A percentile compares a stretch with the other conserved stretches of the same genome.
Evolutionary conservation across 2,329 filamentous ascomycete species (phyloP).

Genomic region (Gnomoniopsis smithogilvyi): DNA sequence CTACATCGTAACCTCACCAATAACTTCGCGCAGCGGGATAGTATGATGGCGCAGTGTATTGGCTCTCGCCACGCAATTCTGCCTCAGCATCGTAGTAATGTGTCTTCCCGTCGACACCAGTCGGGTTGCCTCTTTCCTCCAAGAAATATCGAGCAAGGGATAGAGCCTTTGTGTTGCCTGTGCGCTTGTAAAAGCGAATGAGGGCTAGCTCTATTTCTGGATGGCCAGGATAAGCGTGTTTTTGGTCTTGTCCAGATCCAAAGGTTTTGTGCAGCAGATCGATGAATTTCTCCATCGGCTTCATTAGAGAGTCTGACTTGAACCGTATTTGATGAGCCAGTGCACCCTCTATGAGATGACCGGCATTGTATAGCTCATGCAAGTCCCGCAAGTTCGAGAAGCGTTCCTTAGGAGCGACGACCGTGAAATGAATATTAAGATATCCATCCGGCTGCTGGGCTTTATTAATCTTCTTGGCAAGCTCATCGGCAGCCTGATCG

Average conservation of each 20-base stretch:
- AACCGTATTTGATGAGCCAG: constrained; percentile 52
- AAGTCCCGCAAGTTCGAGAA: constrained; percentile 59
- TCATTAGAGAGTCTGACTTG: constrained; percentile 46
- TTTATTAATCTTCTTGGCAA: constrained; percentile 52
- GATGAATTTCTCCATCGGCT: constrained; percentile 53
- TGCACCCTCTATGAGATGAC: constrained; percentile 59
- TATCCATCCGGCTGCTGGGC: constrained; percentile 61
- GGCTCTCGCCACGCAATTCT: constrained; percentile 44
- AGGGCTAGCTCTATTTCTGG: constrained; percentile 49
- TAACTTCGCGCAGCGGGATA: constrained; percentile 37
- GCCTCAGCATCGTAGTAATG: constrained; percentile 54
- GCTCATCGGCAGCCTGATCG: constrained; percentile 47
- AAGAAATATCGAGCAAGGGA: constrained; percentile 54
- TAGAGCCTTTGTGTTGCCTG: constrained; percentile 32
- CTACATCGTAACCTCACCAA: constrained; percentile 31
- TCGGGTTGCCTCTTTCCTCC: constrained; percentile 51
- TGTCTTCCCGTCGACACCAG: constrained; percentile 38
- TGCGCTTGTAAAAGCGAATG: constrained; percentile 33
- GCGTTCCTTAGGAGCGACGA: constrained; percentile 51
- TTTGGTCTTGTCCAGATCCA: constrained; percentile 44
- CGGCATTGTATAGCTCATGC: constrained; percentile 60
- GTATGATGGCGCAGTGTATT: constrained; percentile 41
- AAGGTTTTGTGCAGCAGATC: constrained; percentile 48
- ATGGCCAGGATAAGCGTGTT: constrained; percentile 59
- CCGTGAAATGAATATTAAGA: constrained; percentile 59